Conservation (phyloP, 768 basidiomycete species). For the Serendipita sp. region DNA sequence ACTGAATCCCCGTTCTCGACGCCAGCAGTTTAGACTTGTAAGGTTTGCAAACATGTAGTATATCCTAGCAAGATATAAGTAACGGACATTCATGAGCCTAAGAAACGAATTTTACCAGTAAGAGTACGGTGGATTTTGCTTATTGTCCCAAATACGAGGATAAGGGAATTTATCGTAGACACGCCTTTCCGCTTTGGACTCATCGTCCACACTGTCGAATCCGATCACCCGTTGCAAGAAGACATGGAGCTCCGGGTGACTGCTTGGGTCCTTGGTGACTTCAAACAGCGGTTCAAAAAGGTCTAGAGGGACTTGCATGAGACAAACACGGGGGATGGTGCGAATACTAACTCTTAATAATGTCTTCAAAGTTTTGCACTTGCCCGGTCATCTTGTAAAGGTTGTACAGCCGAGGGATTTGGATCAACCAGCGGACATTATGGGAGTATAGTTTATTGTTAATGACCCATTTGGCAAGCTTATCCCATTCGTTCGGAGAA, state of each 20-base stretch:
- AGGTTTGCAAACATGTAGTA: constrained; percentile 99
- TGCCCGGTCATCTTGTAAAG: constrained; percentile 84
- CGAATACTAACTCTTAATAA: constrained; percentile 59
- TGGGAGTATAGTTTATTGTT: constrained; percentile 87
- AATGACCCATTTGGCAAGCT: constrained; percentile 93
- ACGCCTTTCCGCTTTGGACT: constrained; percentile 82
- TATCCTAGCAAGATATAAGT: constrained; percentile 35
- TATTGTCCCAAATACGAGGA: constrained; percentile 76
- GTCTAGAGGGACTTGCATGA: constrained; percentile 34
- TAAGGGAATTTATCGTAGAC: constrained; percentile 91
- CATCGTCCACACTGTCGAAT: constrained; percentile 98
- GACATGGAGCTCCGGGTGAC: constrained; percentile 86
- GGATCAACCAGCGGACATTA: constrained; percentile 96
- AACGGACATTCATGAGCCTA: not conserved
- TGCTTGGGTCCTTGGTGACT: constrained; percentile 78
- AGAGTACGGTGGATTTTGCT: constrained; percentile 83
- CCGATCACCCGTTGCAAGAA: constrained; percentile 92
- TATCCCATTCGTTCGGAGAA: constrained; percentile 81
- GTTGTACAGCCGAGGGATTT: constrained; percentile 87
- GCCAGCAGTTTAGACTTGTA: constrained; percentile 88
- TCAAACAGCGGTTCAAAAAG: constrained; percentile 89
- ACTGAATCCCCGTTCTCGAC: constrained; percentile 82
- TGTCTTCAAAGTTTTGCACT: constrained; percentile 76
- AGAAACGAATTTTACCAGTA: constrained; percentile 66
- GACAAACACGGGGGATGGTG: not conserved